phyloP scores from a whole-genome alignment of 75 land plant genomes.

The Azolla pinnata region DNA sequence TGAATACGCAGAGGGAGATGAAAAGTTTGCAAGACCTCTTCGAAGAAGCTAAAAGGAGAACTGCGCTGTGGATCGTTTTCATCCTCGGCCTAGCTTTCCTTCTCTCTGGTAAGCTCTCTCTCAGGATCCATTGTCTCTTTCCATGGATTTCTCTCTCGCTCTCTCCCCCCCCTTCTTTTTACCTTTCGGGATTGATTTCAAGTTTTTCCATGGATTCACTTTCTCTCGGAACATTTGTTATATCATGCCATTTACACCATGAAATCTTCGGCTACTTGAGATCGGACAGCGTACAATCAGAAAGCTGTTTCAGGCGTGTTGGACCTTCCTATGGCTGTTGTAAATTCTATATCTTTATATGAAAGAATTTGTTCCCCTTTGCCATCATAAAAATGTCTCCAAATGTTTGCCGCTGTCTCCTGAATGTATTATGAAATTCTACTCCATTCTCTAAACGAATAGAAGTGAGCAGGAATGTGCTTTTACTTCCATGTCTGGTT shows the following conservation, averaged over 20 bases:
- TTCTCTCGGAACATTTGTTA: not conserved
- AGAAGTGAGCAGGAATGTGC: too few relatives aligned
- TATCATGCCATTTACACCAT: not conserved
- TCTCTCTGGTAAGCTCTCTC: conserved; percentile 18
- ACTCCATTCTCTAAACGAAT: too few relatives aligned
- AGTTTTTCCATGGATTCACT: not conserved
- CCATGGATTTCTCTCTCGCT: conserved; percentile 2
- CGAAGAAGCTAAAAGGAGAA: conserved; percentile 29
- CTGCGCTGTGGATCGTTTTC: conserved; percentile 14
- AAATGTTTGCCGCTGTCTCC: too few relatives aligned
- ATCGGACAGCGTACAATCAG: too few relatives aligned
- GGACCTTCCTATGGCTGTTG: too few relatives aligned
- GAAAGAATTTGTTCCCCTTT: too few relatives aligned
- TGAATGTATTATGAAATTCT: too few relatives aligned
- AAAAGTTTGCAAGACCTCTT: conserved; percentile 14
- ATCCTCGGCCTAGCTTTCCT: conserved; percentile 19
- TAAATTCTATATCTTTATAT: too few relatives aligned
- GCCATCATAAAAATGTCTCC: too few relatives aligned
- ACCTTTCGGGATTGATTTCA: not conserved
- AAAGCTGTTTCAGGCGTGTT: too few relatives aligned
- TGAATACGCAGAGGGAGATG: not conserved
- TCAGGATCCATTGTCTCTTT: not conserved
- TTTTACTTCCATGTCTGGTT: too few relatives aligned
- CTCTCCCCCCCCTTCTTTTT: not conserved
- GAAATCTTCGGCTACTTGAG: not conserved